phyloP scores from a whole-genome alignment of 768 basidiomycete genomes.

The Russula ochroleuca region DNA sequence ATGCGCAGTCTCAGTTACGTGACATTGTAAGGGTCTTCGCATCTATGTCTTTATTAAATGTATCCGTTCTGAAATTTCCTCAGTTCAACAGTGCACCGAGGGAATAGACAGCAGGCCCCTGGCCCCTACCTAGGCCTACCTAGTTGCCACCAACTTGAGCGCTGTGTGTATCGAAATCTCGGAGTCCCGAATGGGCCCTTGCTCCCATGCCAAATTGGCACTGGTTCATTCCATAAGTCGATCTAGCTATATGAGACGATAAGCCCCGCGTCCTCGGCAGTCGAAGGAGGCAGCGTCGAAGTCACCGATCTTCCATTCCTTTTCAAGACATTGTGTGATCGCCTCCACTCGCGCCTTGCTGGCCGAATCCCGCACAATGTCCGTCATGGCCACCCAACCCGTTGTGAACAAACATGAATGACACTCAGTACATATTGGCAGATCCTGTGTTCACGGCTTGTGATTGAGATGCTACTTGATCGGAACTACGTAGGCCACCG shows the following conservation, averaged over 20 bases:
- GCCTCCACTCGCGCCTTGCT: conserved; percentile 26
- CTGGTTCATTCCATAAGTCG: background rate
- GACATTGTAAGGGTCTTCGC: conserved; percentile 56
- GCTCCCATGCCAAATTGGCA: background rate
- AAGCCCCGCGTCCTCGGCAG: conserved; percentile 45
- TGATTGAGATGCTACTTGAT: conserved; percentile 83
- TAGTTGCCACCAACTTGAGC: no score
- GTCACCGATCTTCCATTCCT: conserved; percentile 72
- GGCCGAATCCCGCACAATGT: conserved; percentile 45
- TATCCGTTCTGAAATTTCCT: background rate
- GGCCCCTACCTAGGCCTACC: no score
- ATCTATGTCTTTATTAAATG: background rate
- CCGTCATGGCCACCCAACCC: conserved; percentile 59
- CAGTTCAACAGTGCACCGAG: conserved; percentile 52
- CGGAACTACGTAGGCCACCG: conserved; percentile 82
- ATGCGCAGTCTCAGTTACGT: conserved; percentile 80
- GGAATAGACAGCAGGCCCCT: no score
- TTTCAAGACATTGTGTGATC: conserved; percentile 29
- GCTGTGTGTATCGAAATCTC: background rate
- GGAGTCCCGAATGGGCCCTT: conserved; percentile 2
- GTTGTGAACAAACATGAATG: conserved; percentile 65
- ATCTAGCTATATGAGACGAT: background rate
- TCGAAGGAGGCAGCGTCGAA: conserved; percentile 72
- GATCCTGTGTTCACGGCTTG: conserved; percentile 68
- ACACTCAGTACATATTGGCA: conserved; percentile 76